Base-by-base conservation (phyloP, 805 yeast genomes). In the Wickerhamomyces canadensis region DNA sequence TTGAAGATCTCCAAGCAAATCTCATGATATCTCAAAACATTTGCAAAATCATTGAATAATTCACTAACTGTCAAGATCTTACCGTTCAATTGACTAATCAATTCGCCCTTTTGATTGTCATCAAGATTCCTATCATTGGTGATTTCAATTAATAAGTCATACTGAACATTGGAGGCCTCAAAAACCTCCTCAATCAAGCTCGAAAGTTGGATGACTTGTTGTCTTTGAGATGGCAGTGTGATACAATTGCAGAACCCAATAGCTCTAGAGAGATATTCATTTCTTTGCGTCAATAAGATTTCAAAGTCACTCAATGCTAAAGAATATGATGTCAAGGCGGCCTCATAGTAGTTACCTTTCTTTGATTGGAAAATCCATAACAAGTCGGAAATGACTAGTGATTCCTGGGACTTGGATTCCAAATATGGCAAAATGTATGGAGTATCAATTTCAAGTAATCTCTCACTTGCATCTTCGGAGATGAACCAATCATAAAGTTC, bases 401-500 rank as follows among this genome's bases (percentile, higher is more conserved):
- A 80, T 34, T 73, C 72, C 22, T 67, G 59, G 0, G 91, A 67
- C 40, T 74, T 76, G 51, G 79, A 84, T 48, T 79, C 78, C 54
- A 93, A 71, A 50, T 84, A 93, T 19, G 82, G 78, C 42, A 86
- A 67, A 27, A 93, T 76, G 52, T 68, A 91, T 11, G 89, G 84
- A 0, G 97, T 86, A 37, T 85, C 84, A 39, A 91, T 72, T 33
- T 82, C 85, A 41, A 91, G 67, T 31, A 93, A 64, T 43, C 84
- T 76, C 38, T 83, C 93, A 43, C 85, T 80, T 21, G 78, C 73
- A 4, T 86, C 89, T 52, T 84, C 85, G 31, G 70, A 62, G 24
- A 87, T 80, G 49, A 87, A 80, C 97, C 98, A 93, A 57, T 86
- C 91, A 59, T 93, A 93, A 46, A 93, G 74, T 45, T 85, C 84